Evolutionary conservation across 176 grass and related monocot genomes (phyloP).

Genomic region (Aegilops longissima): DNA sequence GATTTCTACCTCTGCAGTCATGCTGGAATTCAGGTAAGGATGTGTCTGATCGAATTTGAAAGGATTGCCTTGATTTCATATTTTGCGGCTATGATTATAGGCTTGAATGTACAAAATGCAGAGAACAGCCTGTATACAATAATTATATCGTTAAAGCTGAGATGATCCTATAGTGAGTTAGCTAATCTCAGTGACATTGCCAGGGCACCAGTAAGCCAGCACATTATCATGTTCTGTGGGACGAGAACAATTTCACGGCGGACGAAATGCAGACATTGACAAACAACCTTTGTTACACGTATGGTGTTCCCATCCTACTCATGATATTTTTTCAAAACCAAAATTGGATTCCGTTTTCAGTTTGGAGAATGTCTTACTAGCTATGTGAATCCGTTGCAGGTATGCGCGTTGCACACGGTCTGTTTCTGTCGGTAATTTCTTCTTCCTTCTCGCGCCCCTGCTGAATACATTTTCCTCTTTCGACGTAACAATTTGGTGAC

Average conservation of each 20-base stretch:
- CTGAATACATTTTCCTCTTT: background rate
- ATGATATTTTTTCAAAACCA: background rate
- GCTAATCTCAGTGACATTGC: background rate
- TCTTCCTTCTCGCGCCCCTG: background rate
- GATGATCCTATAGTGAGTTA: background rate
- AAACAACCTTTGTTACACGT: conserved; percentile 84
- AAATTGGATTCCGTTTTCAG: background rate
- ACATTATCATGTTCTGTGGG: conserved; percentile 73
- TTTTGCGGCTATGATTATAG: background rate
- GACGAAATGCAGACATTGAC: conserved; percentile 81
- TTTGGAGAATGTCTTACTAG: background rate
- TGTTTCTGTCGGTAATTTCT: conserved; percentile 63
- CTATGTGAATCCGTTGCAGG: conserved; percentile 23
- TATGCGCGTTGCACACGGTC: conserved; percentile 75
- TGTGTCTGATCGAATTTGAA: background rate
- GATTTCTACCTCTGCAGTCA: conserved; percentile 73
- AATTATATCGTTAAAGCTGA: background rate
- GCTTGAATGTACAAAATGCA: background rate
- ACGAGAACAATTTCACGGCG: conserved; percentile 66
- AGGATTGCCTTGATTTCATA: background rate
- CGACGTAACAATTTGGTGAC: background rate
- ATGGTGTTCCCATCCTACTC: background rate
- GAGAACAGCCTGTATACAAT: background rate
- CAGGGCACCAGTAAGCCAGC: conserved; percentile 73
- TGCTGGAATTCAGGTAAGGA: conserved; percentile 63